Evolutionary conservation across 192 early-diverging fungal genomes (phyloP).

Genomic region (Podila horticola): DNA sequence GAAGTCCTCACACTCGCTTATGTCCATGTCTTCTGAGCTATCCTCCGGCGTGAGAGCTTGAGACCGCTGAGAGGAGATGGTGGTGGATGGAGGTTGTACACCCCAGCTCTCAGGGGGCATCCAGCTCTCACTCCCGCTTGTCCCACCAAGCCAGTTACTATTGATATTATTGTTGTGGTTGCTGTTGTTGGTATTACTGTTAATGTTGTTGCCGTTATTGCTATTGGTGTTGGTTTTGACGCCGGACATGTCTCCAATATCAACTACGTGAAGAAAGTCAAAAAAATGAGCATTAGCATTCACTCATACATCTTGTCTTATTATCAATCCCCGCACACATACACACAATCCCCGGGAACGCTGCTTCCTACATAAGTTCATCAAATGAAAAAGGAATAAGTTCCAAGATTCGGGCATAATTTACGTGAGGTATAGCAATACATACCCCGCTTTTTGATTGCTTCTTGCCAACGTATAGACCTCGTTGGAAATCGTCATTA

Average conservation of each 20-base stretch:
- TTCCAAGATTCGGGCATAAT: not conserved
- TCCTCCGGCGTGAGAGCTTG: conserved; percentile 23
- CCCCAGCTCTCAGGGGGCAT: conserved; percentile 49
- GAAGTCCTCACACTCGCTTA: conserved; percentile 34
- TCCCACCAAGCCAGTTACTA: conserved; percentile 13
- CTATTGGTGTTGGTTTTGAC: conserved; percentile 23
- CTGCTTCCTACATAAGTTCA: not conserved
- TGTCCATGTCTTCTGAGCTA: conserved; percentile 29
- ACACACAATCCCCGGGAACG: not conserved
- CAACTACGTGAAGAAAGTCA: conserved; percentile 13
- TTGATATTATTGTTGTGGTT: conserved; percentile 1
- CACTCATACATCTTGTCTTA: too few species aligned
- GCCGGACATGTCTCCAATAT: conserved; percentile 33
- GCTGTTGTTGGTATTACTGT: not conserved
- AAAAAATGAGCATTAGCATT: not conserved
- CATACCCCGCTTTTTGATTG: not conserved
- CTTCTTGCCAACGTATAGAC: conserved; percentile 21
- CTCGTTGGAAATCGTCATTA: conserved; percentile 22
- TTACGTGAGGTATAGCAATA: not conserved
- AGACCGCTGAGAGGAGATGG: conserved; percentile 13
- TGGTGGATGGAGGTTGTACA: conserved; percentile 14
- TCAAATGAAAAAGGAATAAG: not conserved
- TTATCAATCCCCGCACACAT: not conserved
- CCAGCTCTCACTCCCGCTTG: conserved; percentile 32
- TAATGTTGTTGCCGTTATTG: not conserved